Conservation (phyloP, 208 protist genomes). For the Acanthamoeba lenticulata region DNA sequence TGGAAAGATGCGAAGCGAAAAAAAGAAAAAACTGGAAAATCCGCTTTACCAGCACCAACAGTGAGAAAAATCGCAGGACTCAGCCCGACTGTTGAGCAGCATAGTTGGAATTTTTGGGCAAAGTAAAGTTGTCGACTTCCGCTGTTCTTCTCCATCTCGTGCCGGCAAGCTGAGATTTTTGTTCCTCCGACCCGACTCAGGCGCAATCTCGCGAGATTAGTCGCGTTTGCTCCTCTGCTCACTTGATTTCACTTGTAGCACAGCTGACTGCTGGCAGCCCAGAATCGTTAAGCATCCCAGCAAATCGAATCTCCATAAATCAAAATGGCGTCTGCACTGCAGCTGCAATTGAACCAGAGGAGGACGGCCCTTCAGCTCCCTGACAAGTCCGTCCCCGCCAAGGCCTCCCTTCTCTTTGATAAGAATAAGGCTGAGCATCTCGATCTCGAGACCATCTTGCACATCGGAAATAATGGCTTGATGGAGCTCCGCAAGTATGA, state of each 20-base stretch:
- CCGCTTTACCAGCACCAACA: not conserved
- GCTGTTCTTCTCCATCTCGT: no score
- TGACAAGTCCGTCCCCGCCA: conserved; percentile 21
- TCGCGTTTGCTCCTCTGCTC: no score
- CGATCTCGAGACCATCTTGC: conserved; percentile 41
- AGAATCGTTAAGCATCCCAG: no score
- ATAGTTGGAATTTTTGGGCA: no score
- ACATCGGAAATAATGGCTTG: conserved; percentile 64
- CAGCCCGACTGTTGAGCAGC: not conserved
- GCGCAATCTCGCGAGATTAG: no score
- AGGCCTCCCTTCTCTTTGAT: conserved; percentile 66
- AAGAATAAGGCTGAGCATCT: conserved; percentile 63
- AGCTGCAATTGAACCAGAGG: not conserved
- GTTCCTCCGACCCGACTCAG: no score
- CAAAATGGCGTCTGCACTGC: not conserved
- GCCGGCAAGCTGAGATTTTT: no score
- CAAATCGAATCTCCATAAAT: not conserved
- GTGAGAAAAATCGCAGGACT: not conserved
- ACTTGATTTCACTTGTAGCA: no score
- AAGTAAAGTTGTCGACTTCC: no score
- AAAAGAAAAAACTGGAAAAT: not conserved
- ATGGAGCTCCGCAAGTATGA: conserved; percentile 54
- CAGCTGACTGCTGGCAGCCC: no score
- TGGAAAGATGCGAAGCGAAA: not conserved
- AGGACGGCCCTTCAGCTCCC: not conserved